A percentile compares a stretch with the other conserved stretches of the same genome.
phyloP scores from a whole-genome alignment of 1,284 basidiomycete species.

The Chondrostereum purpureum region DNA sequence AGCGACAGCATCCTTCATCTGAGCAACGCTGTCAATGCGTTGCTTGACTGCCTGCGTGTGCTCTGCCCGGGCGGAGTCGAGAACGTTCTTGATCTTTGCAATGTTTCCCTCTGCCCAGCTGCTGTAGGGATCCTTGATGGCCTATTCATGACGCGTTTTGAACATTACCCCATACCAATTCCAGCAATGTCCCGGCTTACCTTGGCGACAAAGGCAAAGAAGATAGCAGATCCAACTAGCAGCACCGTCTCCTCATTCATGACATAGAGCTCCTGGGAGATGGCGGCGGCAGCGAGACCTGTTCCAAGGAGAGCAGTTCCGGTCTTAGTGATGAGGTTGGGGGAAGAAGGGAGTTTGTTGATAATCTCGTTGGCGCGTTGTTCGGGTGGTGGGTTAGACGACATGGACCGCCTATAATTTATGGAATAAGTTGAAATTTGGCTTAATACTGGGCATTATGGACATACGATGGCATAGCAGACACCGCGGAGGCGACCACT shows the following conservation, averaged over 20 bases:
- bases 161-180: not conserved
- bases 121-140: conserved; percentile 80
- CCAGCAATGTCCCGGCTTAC: conserved; percentile 26
- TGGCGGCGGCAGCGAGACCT: conserved; percentile 85
- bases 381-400: conserved; percentile 50
- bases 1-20: conserved; percentile 92
- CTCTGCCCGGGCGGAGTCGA: conserved; percentile 78
- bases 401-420: not conserved
- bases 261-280: conserved; percentile 97
- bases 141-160: conserved; percentile 25
- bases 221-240: conserved; percentile 78
- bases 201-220: conserved; percentile 83
- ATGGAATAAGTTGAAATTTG: not conserved
- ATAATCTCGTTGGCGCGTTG: conserved; percentile 90
- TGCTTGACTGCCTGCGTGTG: conserved; percentile 93
- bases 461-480: not conserved
- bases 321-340: conserved; percentile 88
- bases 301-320: conserved; percentile 89
- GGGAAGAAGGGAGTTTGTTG: conserved; percentile 87
- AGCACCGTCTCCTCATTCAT: conserved; percentile 93
- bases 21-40: conserved; percentile 85
- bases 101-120: conserved; percentile 91
- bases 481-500: not conserved
- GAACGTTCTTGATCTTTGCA: conserved; percentile 75
- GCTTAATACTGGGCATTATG: not conserved